Conservation (phyloP, 2,329 filamentous ascomycete species). For the Apiospora aurea region DNA sequence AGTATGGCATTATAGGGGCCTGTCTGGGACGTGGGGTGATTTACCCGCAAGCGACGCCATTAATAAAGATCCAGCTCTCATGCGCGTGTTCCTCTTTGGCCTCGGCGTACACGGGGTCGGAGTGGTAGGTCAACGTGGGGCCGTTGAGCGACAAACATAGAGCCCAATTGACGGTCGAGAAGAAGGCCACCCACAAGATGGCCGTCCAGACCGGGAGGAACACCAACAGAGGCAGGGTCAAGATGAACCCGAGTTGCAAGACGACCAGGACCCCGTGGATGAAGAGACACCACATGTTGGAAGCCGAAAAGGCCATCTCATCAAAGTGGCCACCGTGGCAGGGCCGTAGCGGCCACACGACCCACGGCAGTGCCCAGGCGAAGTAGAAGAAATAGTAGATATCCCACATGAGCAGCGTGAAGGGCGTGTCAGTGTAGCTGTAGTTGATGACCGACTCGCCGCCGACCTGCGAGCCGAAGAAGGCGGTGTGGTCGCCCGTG, state of each 20-base stretch:
- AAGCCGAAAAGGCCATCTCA: slow-evolving; percentile 66
- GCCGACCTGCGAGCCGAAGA: slow-evolving; percentile 66
- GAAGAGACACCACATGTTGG: slow-evolving; percentile 63
- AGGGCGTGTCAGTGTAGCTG: slow-evolving; percentile 64
- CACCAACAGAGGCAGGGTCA: slow-evolving; percentile 60
- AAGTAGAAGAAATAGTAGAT: slow-evolving; percentile 63
- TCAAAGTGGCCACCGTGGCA: slow-evolving; percentile 63
- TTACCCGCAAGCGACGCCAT: slow-evolving; percentile 72
- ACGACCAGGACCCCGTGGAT: slow-evolving; percentile 66
- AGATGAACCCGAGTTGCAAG: slow-evolving; percentile 66
- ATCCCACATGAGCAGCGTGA: slow-evolving; percentile 58
- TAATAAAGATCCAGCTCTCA: slow-evolving; percentile 83
- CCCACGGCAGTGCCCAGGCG: slow-evolving; percentile 63
- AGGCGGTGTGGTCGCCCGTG: slow-evolving; percentile 48
- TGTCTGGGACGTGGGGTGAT: slow-evolving; percentile 34
- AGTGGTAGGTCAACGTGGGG: slow-evolving; percentile 54
- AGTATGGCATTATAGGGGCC: slow-evolving; percentile 3
- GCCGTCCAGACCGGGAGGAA: slow-evolving; percentile 59
- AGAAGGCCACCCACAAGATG: slow-evolving; percentile 47
- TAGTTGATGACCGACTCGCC: slow-evolving; percentile 65
- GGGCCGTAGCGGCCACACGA: slow-evolving; percentile 65
- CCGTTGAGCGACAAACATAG: slow-evolving; percentile 64
- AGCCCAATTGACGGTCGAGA: slow-evolving; percentile 57
- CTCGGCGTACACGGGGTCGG: slow-evolving; percentile 60
- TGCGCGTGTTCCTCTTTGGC: slow-evolving; percentile 58